Conservation (phyloP, 306 rosid species). For the Datisca glomerata region DNA sequence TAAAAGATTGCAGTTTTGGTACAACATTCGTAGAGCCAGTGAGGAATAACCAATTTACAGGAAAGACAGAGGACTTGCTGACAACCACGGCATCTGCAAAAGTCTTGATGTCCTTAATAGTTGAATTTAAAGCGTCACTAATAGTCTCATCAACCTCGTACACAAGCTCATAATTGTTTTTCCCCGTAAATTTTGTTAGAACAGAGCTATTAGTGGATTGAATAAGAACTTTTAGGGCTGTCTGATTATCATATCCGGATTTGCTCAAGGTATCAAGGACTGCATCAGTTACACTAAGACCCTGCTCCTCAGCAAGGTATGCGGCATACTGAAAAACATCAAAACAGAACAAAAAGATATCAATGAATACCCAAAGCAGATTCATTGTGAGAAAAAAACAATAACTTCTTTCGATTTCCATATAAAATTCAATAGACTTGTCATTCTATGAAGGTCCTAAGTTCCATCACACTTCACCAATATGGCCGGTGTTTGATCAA, state of each 20-base stretch:
- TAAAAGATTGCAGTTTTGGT: constrained; percentile 23
- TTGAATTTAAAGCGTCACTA: constrained; percentile 26
- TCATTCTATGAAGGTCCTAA: no score
- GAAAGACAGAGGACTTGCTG: constrained; percentile 42
- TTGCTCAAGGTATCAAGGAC: constrained; percentile 41
- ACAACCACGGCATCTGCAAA: constrained; percentile 63
- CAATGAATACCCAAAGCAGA: no score
- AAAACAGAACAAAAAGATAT: not conserved
- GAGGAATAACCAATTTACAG: constrained; percentile 16
- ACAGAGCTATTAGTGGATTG: constrained; percentile 75
- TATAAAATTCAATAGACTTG: no score
- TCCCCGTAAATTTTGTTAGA: constrained; percentile 44
- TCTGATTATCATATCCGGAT: constrained; percentile 55
- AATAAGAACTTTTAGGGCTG: constrained; percentile 45
- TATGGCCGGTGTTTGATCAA: no score
- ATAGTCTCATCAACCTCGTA: constrained; percentile 49
- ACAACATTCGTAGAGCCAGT: constrained; percentile 21
- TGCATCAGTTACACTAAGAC: constrained; percentile 40
- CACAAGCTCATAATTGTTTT: constrained; percentile 43
- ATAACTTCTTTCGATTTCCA: no score
- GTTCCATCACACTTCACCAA: no score
- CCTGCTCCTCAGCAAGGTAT: constrained; percentile 45
- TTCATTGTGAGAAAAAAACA: no score
- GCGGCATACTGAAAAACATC: constrained; percentile 54
- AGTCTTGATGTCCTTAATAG: constrained; percentile 45